A percentile compares a stretch with the other conserved stretches of the same genome.
Conservation (phyloP, 2,329 filamentous ascomycete species). For the Colletotrichum lupini region DNA sequence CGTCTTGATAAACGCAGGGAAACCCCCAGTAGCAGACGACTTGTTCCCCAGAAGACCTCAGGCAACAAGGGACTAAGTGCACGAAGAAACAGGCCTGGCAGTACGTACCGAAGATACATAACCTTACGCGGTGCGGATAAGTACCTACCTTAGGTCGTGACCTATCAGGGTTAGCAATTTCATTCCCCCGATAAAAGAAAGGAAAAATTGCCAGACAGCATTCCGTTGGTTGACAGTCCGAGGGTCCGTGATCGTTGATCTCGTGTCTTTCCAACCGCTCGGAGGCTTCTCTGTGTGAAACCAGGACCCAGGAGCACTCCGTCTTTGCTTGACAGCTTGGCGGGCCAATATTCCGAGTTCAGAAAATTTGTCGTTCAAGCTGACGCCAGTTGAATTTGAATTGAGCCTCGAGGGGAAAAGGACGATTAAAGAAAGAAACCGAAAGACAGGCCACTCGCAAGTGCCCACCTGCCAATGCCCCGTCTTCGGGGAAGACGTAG, state of each 20-base stretch:
- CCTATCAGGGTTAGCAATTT: background rate
- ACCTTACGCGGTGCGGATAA: no score
- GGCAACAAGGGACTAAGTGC: background rate
- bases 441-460: background rate
- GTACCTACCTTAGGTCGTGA: no score
- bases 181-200: background rate
- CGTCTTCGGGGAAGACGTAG: slow-evolving; percentile 1
- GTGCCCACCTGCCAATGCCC: background rate
- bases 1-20: slow-evolving; percentile 14
- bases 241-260: background rate
- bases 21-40: background rate
- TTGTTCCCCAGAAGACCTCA: background rate
- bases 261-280: background rate
- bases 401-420: no score
- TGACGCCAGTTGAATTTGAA: background rate
- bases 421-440: background rate
- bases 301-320: background rate
- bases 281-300: background rate
- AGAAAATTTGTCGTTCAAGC: background rate
- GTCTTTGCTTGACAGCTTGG: background rate
- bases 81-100: background rate
- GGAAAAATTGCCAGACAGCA: background rate
- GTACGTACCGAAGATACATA: background rate
- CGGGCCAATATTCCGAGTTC: background rate
- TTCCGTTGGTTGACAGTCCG: background rate